Conservation (phyloP, 23 red algal species). For the Gracilaria gracilis region DNA sequence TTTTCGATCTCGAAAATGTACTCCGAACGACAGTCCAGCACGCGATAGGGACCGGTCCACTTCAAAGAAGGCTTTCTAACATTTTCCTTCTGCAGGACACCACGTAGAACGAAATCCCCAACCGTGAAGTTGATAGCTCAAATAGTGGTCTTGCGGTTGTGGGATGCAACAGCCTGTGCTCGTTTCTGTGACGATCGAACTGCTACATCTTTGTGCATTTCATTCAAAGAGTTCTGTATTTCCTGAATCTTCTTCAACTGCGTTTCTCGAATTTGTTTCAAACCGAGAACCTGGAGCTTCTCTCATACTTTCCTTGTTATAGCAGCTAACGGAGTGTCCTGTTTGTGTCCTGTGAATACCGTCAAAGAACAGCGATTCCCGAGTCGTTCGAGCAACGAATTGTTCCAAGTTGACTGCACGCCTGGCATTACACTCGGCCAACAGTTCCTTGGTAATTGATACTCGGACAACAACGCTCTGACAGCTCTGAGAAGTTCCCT, state of each 20-base stretch:
- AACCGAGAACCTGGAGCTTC: background rate
- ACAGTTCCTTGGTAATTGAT: background rate
- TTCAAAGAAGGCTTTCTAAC: background rate
- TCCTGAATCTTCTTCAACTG: background rate
- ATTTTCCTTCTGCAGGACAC: background rate
- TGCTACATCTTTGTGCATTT: constrained; percentile 20
- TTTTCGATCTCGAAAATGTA: background rate
- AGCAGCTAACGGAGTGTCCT: background rate
- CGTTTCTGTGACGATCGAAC: background rate
- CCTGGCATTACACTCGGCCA: constrained; percentile 15
- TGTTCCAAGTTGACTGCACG: constrained; percentile 34
- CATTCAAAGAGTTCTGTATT: background rate
- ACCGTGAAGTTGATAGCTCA: background rate
- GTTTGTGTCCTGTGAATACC: background rate
- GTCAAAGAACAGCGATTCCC: constrained; percentile 41
- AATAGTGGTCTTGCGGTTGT: constrained; percentile 43
- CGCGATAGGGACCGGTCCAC: background rate
- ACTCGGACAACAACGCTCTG: constrained; percentile 17
- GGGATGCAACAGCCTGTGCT: background rate
- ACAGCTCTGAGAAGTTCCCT: constrained; percentile 6
- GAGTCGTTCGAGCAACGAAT: constrained; percentile 2
- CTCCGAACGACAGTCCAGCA: background rate
- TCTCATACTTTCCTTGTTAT: background rate
- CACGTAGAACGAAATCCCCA: constrained; percentile 7
- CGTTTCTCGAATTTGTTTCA: background rate